Base-by-base conservation (phyloP, 176 grass and related monocot species). In the Sorghum bicolor region DNA sequence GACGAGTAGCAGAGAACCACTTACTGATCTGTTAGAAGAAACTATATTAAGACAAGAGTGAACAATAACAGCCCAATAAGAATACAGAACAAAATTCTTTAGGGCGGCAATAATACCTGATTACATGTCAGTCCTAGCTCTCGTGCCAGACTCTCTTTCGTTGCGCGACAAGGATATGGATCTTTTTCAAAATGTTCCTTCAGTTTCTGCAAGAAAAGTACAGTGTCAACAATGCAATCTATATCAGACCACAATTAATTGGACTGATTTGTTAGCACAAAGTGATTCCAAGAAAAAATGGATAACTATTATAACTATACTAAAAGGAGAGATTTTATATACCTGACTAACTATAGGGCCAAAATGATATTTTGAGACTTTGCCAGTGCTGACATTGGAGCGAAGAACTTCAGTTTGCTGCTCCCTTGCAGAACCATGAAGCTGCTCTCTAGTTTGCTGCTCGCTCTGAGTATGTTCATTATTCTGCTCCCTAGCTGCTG, bases 101-200 rank as follows among this genome's bases (percentile, higher is more conserved):
- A 30, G 25, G 12, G 57, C 5, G 0, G 41, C 8, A 40, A 24
- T 79, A 28, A 55, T 75, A 94, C 93, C 93, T 88, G 90, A 82
- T 31, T 52, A 25, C 77, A 52, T 77, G 93, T 94, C 64, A 92
- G 52, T 43, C 90, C 93, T 24, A 92, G 30, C 58, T 92, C 93
- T 82, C 88, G 74, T 24, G 90, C 87, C 28, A 94, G 64, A 86
- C 39, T 86, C 83, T 92, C 80, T 79, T 82, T 86, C 70, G 76
- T 80, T 85, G 77, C 19, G 10, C 82, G 87, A 65, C 72, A 92
- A 88, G 93, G 93, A 74, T 90, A 95, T 66, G 88, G 90, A 77
- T 92, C 88, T 92, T 83, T 87, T 30, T 78, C 72, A 20, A 90
- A 90, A 85, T 65, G 65, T 41, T 47, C 71, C 33, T 86, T 82